Evolutionary conservation across 257 asterid genomes (phyloP), one percentile per base, ranked within the genome.

Genomic region (Cinchona pubescens): DNA sequence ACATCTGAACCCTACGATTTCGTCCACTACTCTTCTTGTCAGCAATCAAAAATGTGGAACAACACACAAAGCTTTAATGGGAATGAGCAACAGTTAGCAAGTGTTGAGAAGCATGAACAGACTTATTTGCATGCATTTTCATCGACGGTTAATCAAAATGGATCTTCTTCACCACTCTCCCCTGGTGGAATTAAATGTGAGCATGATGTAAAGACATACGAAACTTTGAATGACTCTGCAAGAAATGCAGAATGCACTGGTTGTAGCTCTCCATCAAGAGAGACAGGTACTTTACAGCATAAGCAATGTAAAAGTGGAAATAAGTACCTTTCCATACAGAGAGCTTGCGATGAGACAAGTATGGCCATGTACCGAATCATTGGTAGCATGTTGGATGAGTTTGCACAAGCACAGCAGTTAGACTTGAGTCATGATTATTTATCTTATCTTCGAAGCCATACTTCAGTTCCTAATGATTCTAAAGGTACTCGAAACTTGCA

Each of bases 321-420:
- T 79, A 76, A 74, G 64, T 94, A 94, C 88, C 97, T 90, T 72
- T 82, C 79, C 60, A 77, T 91, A 74, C 98, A 95, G 85, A 89
- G 87, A 85, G 96, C 94, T 81, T 89, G 97, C 85, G 98, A 95
- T 82, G 81, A 61, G 64, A 83, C 96, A 53, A 88, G 92, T 76
- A 85, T 87, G 86, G 79, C 79, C 62, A 91, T 92, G 67, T 88
- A 90, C 78, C 75, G 73, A 65, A 77, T 87, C 75, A 87, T 87
- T 42, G 97, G 91, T 76, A 72, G 79, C 78, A 76, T 88, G 78
- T 76, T 94, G 78, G 80, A 86, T 51, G 84, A 83, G 76, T 82
- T 89, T 74, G 88, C 96, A 45, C 73, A 81, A 79, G 49, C 65
- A 19, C 87, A 82, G 63, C 85, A 87, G 61, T 40, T 87, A 59